A percentile compares a stretch with the other conserved stretches of the same genome.
These are phyloP conservation scores for Gentiana straminea DNA, from an alignment of 257 asterid species.

Conservation along the genomic window DNA sequence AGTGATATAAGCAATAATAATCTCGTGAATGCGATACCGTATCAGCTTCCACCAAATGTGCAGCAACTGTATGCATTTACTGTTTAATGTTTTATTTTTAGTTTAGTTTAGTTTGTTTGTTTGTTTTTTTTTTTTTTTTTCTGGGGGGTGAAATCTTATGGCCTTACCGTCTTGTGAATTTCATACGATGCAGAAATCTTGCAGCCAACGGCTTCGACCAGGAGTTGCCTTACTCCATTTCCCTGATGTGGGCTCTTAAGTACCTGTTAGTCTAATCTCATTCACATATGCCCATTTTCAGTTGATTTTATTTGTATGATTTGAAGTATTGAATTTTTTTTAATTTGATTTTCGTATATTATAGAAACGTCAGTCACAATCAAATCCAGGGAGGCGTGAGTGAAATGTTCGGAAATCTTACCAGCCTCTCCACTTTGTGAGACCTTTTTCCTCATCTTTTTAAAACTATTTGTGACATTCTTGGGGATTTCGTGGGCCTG, in stretches of 20 bases:
- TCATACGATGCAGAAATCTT: conserved; percentile 50
- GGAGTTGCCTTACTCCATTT: conserved; percentile 63
- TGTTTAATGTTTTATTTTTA: neutral
- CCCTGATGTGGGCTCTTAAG: conserved; percentile 54
- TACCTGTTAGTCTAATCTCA: conserved; percentile 49
- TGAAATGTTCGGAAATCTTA: conserved; percentile 39
- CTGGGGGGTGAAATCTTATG: too few relatives aligned
- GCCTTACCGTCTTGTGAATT: conserved; percentile 4
- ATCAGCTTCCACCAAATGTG: conserved; percentile 65
- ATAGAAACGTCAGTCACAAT: conserved; percentile 73
- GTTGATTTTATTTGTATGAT: neutral
- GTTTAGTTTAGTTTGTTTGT: too few relatives aligned
- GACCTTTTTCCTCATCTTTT: conserved; percentile 17
- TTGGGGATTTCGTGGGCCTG: too few relatives aligned
- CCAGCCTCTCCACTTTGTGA: conserved; percentile 70
- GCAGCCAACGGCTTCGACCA: conserved; percentile 59
- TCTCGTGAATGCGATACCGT: conserved; percentile 49
- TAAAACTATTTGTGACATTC: neutral
- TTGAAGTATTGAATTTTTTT: neutral
- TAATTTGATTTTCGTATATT: conserved; percentile 3
- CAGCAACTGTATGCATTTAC: conserved; percentile 54
- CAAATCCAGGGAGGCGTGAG: conserved; percentile 52
- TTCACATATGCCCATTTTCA: neutral
- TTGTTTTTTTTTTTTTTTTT: conserved; percentile 5
- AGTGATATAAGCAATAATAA: conserved; percentile 83